Evolutionary conservation across 2,329 filamentous ascomycete species (phyloP), one percentile per base, ranked within the genome.

Genomic region (Coniochaeta prunicola): DNA sequence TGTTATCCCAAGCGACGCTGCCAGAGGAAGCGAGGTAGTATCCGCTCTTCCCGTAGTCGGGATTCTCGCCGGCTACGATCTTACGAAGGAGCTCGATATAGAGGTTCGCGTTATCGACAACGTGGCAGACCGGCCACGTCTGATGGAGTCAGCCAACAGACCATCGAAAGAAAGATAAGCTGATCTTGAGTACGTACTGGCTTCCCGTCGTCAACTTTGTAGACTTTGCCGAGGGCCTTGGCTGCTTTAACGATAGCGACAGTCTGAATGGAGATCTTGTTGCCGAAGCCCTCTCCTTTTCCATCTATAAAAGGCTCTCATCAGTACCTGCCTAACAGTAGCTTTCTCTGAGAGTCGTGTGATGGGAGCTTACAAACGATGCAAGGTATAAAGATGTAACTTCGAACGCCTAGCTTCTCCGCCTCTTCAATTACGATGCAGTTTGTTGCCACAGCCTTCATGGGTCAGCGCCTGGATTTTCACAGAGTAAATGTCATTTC

Each of bases 341-440:
- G 13, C 15, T 6, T 24, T 9, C 26, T n/a, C 38, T n/a, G 8
- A 26, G 26, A 10, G 13, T 9, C n/a, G n/a, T 9, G 68, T 64
- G 63, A 56, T 4, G 19, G 15, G n/a, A 17, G 28, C 69, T 64
- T 64, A 73, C 73, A 82, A 15, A 83, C 80, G 30, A 83, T 76
- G 62, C 80, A 83, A 1, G 80, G 80, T 0, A 68, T 69, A 64
- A 83, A 82, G n/a, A 83, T 74, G 62, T 83, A 83, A 59, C 73
- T 76, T 31, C 69, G 70, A 3, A 83, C 77, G 0, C 76, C 77
- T 15, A 72, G 60, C 12, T 63, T 63, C 26, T 77, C 74, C 6
- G 73, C 72, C 6, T 70, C 66, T 19, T 80, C 77, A 36, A 80
- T 76, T 9, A 81, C 69, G 0, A 59, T 65, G 38, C 68, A 72